Evolutionary conservation across 768 basidiomycete genomes (phyloP).

Genomic region (Rhodotorula kratochvilovae): DNA sequence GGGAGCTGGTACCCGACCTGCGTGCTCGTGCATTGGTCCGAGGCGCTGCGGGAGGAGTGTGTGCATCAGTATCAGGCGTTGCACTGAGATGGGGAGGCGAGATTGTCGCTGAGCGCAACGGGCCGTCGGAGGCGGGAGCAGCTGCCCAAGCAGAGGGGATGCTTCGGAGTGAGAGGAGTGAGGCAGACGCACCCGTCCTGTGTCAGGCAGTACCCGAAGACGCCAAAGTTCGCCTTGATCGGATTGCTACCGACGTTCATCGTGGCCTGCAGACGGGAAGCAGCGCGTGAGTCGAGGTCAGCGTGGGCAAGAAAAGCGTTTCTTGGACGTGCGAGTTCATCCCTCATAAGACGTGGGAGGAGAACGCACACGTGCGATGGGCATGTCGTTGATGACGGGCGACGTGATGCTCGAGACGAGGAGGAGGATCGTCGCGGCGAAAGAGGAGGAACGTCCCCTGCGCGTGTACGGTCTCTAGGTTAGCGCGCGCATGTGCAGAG

Average conservation of each 20-base stretch:
- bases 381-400: constrained; percentile 10
- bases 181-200: not conserved
- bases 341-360: too few relatives aligned
- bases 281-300: too few relatives aligned
- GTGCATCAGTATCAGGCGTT: too few relatives aligned
- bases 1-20: constrained; percentile 19
- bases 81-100: too few relatives aligned
- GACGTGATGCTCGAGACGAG: constrained; percentile 18
- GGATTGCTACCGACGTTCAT: not conserved
- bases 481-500: not conserved
- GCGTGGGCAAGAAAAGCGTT: not conserved
- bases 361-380: constrained; percentile 9
- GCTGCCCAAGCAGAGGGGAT: too few relatives aligned
- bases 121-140: too few relatives aligned
- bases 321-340: not conserved
- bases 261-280: not conserved
- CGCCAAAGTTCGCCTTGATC: constrained; percentile 15
- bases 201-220: constrained; percentile 15
- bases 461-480: too few relatives aligned
- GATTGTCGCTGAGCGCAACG: too few relatives aligned
- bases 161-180: too few relatives aligned
- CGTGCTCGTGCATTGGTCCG: constrained; percentile 11
- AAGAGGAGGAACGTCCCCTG: constrained; percentile 26
- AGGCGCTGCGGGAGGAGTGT: not conserved
- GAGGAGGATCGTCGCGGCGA: constrained; percentile 15